Base-by-base conservation (phyloP, 495 filamentous ascomycete species). In the Pseudomonodictys pantanalensis region DNA sequence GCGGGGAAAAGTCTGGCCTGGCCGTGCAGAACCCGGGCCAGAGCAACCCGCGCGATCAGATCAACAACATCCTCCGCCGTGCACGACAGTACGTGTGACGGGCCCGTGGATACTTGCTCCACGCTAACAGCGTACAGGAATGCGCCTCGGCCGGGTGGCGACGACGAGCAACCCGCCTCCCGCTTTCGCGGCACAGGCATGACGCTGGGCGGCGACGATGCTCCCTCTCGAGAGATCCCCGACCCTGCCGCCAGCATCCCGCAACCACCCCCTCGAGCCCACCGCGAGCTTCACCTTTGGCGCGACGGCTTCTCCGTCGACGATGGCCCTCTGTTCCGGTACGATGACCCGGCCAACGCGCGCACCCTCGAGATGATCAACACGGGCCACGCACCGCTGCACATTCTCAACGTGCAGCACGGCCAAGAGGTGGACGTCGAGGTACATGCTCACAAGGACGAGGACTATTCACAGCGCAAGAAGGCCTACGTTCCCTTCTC, bases 1-100 rank as follows among this genome's bases (percentile, higher is more conserved):
- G 93, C 49, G 93, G 93, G 43, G 93, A 96, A 77, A 98, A 98
- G 75, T 96, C 92, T 22, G 95, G 92, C 5, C 75, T 97, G 26
- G 95, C 93, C 2, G 91, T 98, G 52, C 90, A 97, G 70, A 92
- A 97, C 69, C 93, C 93, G 0, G 77, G 81, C 22, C 60, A 74
- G 76, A 22, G 41, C 57, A 28, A 73, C 71, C 25, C 88, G 87
- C 57, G 75, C 86, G 83, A 82, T 69, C 83, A 87, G 30, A 81
- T 90, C 66, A 78, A 83, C 45, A 83, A 93, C 70, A 90, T 97
- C 52, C 75, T 98, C 20, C 83, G 91, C 62, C 88, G 89, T 64
- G 93, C 92, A 10, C 83, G 79, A 69, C 82, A 80, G 90, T 96
- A 80, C 67, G 79, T 55, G 22, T 1, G n/a, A 47, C 30, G 1